A percentile compares a stretch with the other conserved stretches of the same genome.
Conservation (phyloP, 1,284 basidiomycete species). For the Trametes versicolor region DNA sequence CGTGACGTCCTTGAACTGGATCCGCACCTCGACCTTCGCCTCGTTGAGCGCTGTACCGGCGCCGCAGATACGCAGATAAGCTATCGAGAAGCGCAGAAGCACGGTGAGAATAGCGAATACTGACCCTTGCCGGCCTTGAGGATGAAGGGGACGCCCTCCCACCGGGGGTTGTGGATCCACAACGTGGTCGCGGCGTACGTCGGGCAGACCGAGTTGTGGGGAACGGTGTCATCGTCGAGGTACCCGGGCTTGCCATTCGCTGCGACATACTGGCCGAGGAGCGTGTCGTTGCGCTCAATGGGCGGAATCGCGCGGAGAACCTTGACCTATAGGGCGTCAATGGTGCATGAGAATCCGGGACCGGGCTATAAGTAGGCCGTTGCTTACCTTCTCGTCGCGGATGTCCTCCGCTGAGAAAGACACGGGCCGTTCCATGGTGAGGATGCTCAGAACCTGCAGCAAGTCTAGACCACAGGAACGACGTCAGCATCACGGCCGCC, state of each 20-base stretch:
- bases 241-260: constrained; percentile 96
- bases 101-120: constrained; percentile 29
- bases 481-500: constrained; percentile 21
- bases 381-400: constrained; percentile 90
- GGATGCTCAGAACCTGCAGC: constrained; percentile 89
- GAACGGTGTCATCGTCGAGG: constrained; percentile 94
- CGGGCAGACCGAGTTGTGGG: constrained; percentile 90
- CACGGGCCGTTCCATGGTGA: constrained; percentile 98
- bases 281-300: constrained; percentile 78
- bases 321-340: constrained; percentile 77
- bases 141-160: constrained; percentile 98
- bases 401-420: constrained; percentile 97
- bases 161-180: constrained; percentile 93
- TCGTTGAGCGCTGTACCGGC: constrained; percentile 84
- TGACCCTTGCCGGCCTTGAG: constrained; percentile 96
- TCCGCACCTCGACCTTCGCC: constrained; percentile 95
- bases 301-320: constrained; percentile 91
- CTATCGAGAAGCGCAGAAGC: constrained; percentile 10
- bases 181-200: constrained; percentile 91
- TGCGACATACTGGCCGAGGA: constrained; percentile 92
- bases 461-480: constrained; percentile 66
- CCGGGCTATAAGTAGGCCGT: constrained; percentile 21
- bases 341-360: constrained; percentile 25
- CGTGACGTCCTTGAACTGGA: constrained; percentile 97
- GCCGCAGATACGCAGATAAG: constrained; percentile 12